These are phyloP conservation scores for Arthrobotrys conoides DNA, from an alignment of 2,329 filamentous ascomycete species.

Conservation along the genomic window DNA sequence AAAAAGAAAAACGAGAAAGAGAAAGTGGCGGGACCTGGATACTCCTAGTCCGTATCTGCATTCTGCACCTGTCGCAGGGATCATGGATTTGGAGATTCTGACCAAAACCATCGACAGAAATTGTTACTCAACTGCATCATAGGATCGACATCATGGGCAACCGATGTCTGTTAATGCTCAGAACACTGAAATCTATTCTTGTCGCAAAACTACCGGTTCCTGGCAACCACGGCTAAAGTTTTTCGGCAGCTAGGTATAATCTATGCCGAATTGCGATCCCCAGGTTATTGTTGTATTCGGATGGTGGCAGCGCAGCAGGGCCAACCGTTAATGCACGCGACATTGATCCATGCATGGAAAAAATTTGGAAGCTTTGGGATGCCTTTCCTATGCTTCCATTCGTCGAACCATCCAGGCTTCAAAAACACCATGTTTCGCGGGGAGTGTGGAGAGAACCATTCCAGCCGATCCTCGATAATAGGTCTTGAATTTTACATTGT, in stretches of 20 bases:
- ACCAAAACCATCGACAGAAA: slow-evolving; percentile 12
- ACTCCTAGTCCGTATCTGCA: slow-evolving; percentile 11
- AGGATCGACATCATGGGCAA: slow-evolving; percentile 44
- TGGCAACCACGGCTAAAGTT: slow-evolving; percentile 22
- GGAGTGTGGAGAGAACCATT: slow-evolving; percentile 29
- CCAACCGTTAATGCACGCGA: slow-evolving; percentile 35
- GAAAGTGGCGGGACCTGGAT: not conserved
- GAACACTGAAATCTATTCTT: slow-evolving; percentile 16
- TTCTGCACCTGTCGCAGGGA: slow-evolving; percentile 5
- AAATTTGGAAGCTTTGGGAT: slow-evolving; percentile 27
- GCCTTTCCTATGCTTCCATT: slow-evolving; percentile 8
- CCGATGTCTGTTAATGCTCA: slow-evolving; percentile 4
- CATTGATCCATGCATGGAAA: slow-evolving; percentile 33
- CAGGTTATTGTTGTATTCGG: slow-evolving; percentile 23
- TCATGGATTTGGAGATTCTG: slow-evolving; percentile 22
- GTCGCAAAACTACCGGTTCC: slow-evolving; percentile 32
- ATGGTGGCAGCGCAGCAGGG: slow-evolving; percentile 25
- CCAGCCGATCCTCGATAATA: slow-evolving; percentile 32
- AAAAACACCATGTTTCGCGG: slow-evolving; percentile 51
- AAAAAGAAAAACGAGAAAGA: not conserved
- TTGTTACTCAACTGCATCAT: slow-evolving; percentile 8
- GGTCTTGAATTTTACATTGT: slow-evolving; percentile 28
- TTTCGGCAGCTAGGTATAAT: slow-evolving; percentile 39
- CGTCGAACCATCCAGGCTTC: slow-evolving; percentile 31
- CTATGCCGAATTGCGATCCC: slow-evolving; percentile 51